These are phyloP conservation scores for Diospyros lotus DNA, from an alignment of 148 eudicot species.

Conservation along the genomic window DNA sequence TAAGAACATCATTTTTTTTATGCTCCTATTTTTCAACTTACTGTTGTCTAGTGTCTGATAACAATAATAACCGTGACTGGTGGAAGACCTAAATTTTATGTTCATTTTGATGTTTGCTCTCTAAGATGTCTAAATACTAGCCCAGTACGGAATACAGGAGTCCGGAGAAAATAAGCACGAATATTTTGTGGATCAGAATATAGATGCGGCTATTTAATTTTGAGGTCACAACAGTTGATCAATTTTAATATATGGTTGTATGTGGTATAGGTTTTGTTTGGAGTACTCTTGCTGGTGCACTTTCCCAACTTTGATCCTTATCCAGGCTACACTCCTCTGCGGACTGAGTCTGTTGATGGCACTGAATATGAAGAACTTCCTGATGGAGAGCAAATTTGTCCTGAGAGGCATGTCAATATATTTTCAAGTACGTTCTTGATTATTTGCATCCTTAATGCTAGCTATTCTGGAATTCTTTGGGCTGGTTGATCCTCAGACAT, in stretches of 20 bases:
- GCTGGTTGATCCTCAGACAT: neutral
- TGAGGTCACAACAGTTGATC: neutral
- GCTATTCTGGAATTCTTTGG: neutral
- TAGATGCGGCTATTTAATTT: too few species aligned
- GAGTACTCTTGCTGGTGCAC: slow-evolving; percentile 61
- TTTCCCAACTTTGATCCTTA: slow-evolving; percentile 79
- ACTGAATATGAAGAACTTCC: slow-evolving; percentile 85
- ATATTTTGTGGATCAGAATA: neutral
- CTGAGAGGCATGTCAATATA: slow-evolving; percentile 80
- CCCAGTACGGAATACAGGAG: neutral
- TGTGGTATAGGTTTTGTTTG: slow-evolving; percentile 63
- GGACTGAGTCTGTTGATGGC: slow-evolving; percentile 47
- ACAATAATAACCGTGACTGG: neutral
- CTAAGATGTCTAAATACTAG: neutral
- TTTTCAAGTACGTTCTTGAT: slow-evolving; percentile 53
- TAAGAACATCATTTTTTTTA: neutral
- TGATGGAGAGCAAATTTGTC: slow-evolving; percentile 80
- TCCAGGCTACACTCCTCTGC: slow-evolving; percentile 75
- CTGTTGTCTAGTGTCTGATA: neutral
- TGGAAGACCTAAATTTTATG: neutral
- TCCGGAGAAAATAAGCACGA: neutral
- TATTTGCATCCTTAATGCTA: neutral
- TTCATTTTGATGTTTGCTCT: neutral
- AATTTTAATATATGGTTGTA: slow-evolving; percentile 5
- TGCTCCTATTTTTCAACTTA: slow-evolving; percentile 3